These are phyloP conservation scores for Kalanchoe fedtschenkoi DNA, from an alignment of 164 flowering plant species.

Conservation along the genomic window DNA sequence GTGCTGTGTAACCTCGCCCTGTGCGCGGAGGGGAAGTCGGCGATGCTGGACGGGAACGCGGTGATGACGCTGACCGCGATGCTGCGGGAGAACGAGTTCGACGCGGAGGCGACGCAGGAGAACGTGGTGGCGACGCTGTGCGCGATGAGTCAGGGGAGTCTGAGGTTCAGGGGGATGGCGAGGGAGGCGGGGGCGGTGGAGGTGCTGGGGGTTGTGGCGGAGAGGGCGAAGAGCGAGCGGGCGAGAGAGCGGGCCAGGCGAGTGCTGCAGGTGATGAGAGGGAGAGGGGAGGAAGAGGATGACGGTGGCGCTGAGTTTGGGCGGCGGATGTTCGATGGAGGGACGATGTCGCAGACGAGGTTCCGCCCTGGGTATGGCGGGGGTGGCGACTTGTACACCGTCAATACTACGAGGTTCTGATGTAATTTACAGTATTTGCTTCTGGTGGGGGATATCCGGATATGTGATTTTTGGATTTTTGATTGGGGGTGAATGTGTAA, in stretches of 20 bases:
- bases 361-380: not conserved
- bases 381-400: not conserved
- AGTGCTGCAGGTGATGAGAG: slow-evolving; percentile 40
- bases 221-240: slow-evolving; percentile 52
- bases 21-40: slow-evolving; percentile 58
- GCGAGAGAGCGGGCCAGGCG: slow-evolving; percentile 64
- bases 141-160: slow-evolving; percentile 58
- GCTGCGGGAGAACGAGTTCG: slow-evolving; percentile 26
- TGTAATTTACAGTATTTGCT: not conserved
- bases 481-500: not conserved
- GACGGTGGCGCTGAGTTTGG: not conserved
- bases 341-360: slow-evolving; percentile 2
- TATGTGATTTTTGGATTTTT: not conserved
- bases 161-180: slow-evolving; percentile 77
- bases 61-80: slow-evolving; percentile 49
- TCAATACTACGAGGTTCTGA: slow-evolving; percentile 4
- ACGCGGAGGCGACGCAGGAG: slow-evolving; percentile 49
- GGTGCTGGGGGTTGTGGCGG: slow-evolving; percentile 53
- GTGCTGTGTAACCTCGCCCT: slow-evolving; percentile 69
- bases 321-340: not conserved
- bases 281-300: slow-evolving; percentile 32
- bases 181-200: slow-evolving; percentile 70
- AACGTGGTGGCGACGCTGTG: slow-evolving; percentile 65
- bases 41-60: slow-evolving; percentile 76
- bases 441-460: too few relatives aligned